phyloP scores from a whole-genome alignment of 768 basidiomycete genomes.

The Agaricus subrufescens region DNA sequence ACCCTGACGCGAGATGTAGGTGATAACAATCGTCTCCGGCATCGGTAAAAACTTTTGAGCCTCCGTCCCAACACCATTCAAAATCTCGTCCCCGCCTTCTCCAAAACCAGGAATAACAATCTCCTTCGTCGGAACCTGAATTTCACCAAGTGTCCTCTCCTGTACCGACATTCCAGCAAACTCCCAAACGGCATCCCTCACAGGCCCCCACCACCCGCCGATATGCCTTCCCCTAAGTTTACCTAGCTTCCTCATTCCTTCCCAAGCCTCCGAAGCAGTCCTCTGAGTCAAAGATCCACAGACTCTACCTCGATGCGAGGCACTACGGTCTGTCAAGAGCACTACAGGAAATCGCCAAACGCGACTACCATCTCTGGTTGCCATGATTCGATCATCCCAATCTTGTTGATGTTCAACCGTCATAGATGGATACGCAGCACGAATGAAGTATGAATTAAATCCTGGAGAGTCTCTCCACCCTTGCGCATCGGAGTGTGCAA shows the following conservation, averaged over 20 bases:
- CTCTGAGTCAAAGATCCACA: slow-evolving; percentile 67
- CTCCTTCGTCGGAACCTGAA: slow-evolving; percentile 7
- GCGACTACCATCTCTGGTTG: slow-evolving; percentile 29
- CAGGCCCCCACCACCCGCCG: slow-evolving; percentile 77
- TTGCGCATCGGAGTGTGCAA: slow-evolving; percentile 51
- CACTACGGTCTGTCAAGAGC: slow-evolving; percentile 71
- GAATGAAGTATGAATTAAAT: slow-evolving; percentile 75
- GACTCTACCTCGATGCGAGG: slow-evolving; percentile 60
- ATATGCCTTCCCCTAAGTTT: slow-evolving; percentile 35
- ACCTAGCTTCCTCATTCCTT: slow-evolving; percentile 36
- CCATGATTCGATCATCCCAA: slow-evolving; percentile 58
- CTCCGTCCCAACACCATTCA: slow-evolving; percentile 17
- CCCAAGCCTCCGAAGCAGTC: slow-evolving; percentile 66
- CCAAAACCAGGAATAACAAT: slow-evolving; percentile 7
- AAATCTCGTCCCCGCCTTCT: slow-evolving; percentile 14
- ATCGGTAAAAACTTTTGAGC: slow-evolving; percentile 29
- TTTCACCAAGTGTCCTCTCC: neutral
- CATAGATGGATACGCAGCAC: slow-evolving; percentile 66
- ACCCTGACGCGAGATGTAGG: slow-evolving; percentile 70
- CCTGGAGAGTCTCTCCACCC: slow-evolving; percentile 76
- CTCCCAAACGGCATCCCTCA: slow-evolving; percentile 58
- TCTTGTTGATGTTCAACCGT: slow-evolving; percentile 65
- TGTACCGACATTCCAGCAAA: slow-evolving; percentile 45
- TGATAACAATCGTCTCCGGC: slow-evolving; percentile 55
- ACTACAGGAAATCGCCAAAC: slow-evolving; percentile 72